Evolutionary conservation across 202 grass and related monocot species (phyloP).

Genomic region (Digitaria exilis): DNA sequence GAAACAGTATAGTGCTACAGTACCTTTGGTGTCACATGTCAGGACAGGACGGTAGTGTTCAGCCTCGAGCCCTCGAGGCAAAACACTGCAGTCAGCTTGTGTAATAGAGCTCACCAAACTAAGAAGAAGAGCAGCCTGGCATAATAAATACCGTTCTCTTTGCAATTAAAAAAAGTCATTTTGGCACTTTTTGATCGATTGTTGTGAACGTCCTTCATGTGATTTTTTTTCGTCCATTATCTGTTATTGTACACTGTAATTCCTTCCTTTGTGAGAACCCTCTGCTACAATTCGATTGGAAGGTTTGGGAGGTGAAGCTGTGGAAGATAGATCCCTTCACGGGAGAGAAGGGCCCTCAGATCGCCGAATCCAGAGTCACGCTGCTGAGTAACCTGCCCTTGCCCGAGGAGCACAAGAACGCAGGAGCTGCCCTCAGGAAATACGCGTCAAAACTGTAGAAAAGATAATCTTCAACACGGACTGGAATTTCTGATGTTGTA

Average conservation of each 20-base stretch:
- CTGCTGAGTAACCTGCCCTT: slow-evolving; percentile 63
- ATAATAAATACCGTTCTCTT: no score
- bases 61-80: no score
- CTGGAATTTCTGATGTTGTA: no score
- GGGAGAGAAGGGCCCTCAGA: slow-evolving; percentile 41
- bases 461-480: not conserved
- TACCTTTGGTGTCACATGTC: no score
- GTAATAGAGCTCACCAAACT: no score
- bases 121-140: no score
- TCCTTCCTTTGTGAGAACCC: not conserved
- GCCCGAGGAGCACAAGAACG: slow-evolving; percentile 43
- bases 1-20: no score
- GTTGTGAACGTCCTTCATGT: no score
- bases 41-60: no score
- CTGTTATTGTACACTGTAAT: not conserved
- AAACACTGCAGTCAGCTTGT: no score
- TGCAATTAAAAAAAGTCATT: no score
- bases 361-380: slow-evolving; percentile 65
- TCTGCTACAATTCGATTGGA: not conserved
- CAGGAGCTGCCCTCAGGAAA: slow-evolving; percentile 57
- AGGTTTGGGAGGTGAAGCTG: slow-evolving; percentile 85
- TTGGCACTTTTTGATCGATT: no score
- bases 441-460: slow-evolving; percentile 58
- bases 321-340: slow-evolving; percentile 63
- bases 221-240: not conserved